Percentiles rank a stretch among this genome's conserved stretches.
Evolutionary conservation across 257 asterid species (phyloP).

Genomic region (Mentha longifolia): DNA sequence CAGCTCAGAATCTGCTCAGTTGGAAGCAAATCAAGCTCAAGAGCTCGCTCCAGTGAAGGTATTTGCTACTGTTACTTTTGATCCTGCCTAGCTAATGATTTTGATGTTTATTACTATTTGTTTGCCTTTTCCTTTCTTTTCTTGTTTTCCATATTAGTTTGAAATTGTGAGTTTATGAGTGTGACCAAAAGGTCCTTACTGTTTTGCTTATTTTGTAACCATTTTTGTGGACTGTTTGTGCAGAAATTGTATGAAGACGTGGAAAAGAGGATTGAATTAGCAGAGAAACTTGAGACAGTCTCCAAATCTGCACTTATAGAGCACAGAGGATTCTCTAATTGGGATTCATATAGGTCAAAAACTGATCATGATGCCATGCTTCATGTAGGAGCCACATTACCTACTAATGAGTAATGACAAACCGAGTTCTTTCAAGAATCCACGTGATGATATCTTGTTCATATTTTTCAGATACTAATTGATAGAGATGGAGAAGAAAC

Average conservation of each 20-base stretch:
- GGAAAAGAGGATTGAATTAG: constrained; percentile 63
- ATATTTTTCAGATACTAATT: constrained; percentile 49
- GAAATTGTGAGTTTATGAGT: not conserved
- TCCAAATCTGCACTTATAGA: constrained; percentile 40
- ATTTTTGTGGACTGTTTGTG: constrained; percentile 21
- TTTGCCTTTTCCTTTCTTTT: not conserved
- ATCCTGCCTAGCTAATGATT: too few species aligned
- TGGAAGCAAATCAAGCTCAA: constrained; percentile 44
- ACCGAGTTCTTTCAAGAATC: not conserved
- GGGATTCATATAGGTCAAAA: constrained; percentile 62
- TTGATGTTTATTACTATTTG: too few species aligned
- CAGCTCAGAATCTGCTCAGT: constrained; percentile 24
- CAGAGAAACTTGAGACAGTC: constrained; percentile 44
- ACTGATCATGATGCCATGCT: constrained; percentile 71
- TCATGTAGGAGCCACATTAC: constrained; percentile 49
- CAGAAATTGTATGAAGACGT: constrained; percentile 67
- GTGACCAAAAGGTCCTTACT: not conserved
- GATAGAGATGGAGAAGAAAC: constrained; percentile 56
- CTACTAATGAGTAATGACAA: too few species aligned
- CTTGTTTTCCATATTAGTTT: not conserved
- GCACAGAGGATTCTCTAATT: constrained; percentile 54
- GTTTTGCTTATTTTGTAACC: too few species aligned
- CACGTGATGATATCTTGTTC: not conserved
- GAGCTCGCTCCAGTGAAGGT: constrained; percentile 63
- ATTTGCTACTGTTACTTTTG: too few species aligned